Conservation (phyloP, 768 basidiomycete genomes). For the Rhizopogon vulgaris region DNA sequence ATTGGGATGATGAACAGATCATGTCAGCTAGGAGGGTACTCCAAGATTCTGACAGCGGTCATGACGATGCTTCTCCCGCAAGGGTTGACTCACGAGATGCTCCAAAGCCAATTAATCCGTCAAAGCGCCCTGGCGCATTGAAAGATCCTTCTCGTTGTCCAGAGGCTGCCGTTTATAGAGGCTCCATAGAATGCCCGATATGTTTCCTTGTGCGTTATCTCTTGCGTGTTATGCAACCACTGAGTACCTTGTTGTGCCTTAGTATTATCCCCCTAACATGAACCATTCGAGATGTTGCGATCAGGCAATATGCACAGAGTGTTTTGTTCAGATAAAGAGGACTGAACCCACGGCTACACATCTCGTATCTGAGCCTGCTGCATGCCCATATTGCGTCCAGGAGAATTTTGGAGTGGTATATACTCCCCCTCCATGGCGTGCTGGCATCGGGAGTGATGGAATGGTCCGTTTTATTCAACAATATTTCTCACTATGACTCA, state of each 20-base stretch:
- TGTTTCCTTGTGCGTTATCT: conserved; percentile 81
- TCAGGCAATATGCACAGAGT: conserved; percentile 98
- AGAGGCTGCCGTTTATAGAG: conserved; percentile 78
- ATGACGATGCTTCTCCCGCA: conserved; percentile 27
- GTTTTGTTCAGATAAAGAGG: conserved; percentile 98
- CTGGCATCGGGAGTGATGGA: conserved; percentile 72
- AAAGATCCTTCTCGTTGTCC: conserved; percentile 63
- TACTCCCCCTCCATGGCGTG: conserved; percentile 71
- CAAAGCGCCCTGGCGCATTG: conserved; percentile 47
- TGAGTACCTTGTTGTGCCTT: conserved; percentile 22
- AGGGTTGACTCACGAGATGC: conserved; percentile 27
- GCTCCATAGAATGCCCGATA: conserved; percentile 92
- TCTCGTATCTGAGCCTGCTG: conserved; percentile 92
- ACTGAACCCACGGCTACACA: conserved; percentile 92
- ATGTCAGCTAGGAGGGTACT: conserved; percentile 72
- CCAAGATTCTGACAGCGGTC: conserved; percentile 43
- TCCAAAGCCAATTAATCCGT: conserved; percentile 24
- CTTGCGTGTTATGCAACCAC: conserved; percentile 12
- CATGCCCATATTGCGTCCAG: conserved; percentile 97
- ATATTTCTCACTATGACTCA: not conserved
- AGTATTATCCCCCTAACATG: conserved; percentile 98
- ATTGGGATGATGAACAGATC: conserved; percentile 86
- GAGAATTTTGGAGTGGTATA: conserved; percentile 96
- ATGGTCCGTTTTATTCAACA: conserved; percentile 41
- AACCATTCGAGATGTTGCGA: conserved; percentile 97